Evolutionary conservation across 1,284 basidiomycete species (phyloP), one percentile per base, ranked within the genome.

Genomic region (Apiotrichum veenhuisii): DNA sequence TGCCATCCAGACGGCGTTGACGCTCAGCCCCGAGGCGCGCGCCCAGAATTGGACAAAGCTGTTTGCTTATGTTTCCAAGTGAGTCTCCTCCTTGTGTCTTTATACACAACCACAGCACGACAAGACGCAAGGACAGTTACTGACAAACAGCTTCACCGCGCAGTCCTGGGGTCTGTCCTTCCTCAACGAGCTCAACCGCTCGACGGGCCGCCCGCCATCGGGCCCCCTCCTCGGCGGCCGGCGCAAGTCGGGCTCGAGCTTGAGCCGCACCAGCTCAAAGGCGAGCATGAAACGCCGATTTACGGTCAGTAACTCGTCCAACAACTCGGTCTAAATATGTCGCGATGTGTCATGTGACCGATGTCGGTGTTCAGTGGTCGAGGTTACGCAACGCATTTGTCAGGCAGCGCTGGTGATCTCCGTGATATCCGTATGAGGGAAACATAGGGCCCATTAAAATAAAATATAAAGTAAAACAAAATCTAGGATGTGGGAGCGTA

Each of bases 11-110:
- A 86, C 91, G 72, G 92, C 95, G 0, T 85, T 98, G 58, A 94
- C 89, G 2, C 92, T 96, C 89, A 84, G 86, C 47, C 79, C 83
- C 2, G 85, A 87, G 46, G 85, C 83, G 47, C 84, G 91, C 22
- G 86, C 87, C 40, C 88, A 91, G 77, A 98, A 98, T 79, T 92
- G 96, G 76, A 82, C 87, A 64, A 98, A 98, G 78, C 81, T 98
- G 62, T 94, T 91, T 82, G 90, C 91, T 68, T 95, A 95, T 75
- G 90, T 94, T 59, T 87, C 86, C 79, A 94, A 94, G 77, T 93
- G 12, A 23, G 36, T n/a, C 30, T 30, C 30, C 5, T n/a, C n/a
- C n/a, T n/a, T n/a, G n/a, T n/a, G n/a, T n/a, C n/a, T 12, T 30
- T 12, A 30, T 12, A 25, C 20, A 8, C 26, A 2, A 25, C 5